Evolutionary conservation across 768 basidiomycete species (phyloP).

Genomic region (Steccherinum ochraceum): DNA sequence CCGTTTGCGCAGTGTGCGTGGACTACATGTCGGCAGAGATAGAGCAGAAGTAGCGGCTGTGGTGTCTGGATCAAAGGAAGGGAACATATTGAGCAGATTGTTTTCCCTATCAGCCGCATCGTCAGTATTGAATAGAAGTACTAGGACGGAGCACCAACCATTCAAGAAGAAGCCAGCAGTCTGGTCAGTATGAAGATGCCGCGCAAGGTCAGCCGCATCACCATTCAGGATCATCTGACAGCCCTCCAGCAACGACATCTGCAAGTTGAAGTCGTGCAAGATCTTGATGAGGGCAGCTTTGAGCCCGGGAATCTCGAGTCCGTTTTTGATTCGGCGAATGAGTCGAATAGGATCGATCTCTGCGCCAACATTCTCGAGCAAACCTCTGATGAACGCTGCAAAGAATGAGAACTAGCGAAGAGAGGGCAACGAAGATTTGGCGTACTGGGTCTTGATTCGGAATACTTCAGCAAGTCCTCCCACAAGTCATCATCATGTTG

Average conservation of each 20-base stretch:
- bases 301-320: constrained; percentile 92
- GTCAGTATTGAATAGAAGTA: neutral
- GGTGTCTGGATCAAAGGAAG: constrained; percentile 51
- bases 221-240: constrained; percentile 83
- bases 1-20: constrained; percentile 76
- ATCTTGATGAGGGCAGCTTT: constrained; percentile 96
- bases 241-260: constrained; percentile 88
- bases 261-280: constrained; percentile 91
- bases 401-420: constrained; percentile 2
- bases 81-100: constrained; percentile 61
- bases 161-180: constrained; percentile 73
- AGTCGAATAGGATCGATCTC: constrained; percentile 94
- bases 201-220: constrained; percentile 71
- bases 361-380: constrained; percentile 93
- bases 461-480: constrained; percentile 93
- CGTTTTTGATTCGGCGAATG: constrained; percentile 92
- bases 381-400: constrained; percentile 85
- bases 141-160: constrained; percentile 31
- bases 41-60: constrained; percentile 62
- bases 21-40: constrained; percentile 84
- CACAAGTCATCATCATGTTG: constrained; percentile 96
- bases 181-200: constrained; percentile 66
- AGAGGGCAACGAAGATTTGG: neutral
- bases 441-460: constrained; percentile 84
- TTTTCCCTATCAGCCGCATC: constrained; percentile 49